Conservation (phyloP, 768 basidiomycete species). For the Auricularia sp. region DNA sequence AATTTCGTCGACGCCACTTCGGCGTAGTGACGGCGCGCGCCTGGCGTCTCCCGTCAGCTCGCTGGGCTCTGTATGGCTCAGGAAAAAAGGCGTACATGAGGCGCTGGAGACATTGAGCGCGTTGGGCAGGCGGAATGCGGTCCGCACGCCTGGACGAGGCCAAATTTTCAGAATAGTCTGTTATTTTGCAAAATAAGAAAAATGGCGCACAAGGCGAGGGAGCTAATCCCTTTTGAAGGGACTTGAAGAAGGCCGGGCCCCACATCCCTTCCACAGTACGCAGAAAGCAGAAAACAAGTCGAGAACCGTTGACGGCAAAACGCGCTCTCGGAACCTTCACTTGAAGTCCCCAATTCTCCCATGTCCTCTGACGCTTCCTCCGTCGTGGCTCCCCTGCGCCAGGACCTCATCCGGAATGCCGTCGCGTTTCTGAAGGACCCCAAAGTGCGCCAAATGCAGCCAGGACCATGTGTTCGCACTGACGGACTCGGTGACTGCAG, state of each 20-base stretch:
- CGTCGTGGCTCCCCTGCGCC: constrained; percentile 32
- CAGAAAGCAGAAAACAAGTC: too few relatives aligned
- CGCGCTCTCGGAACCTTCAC: too few relatives aligned
- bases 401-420: constrained; percentile 71
- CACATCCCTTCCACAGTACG: background rate
- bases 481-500: constrained; percentile 28
- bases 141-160: background rate
- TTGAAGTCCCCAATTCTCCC: background rate
- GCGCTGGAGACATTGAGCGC: background rate
- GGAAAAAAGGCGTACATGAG: background rate
- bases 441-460: constrained; percentile 38
- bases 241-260: background rate
- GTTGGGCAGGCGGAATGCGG: constrained; percentile 7
- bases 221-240: background rate
- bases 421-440: constrained; percentile 79
- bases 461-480: background rate
- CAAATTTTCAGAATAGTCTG: too few relatives aligned
- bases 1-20: constrained; percentile 44
- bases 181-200: too few relatives aligned
- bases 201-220: background rate
- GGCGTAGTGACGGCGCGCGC: constrained; percentile 60
- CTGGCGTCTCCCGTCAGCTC: constrained; percentile 19
- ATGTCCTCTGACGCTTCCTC: background rate
- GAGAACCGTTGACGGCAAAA: too few relatives aligned
- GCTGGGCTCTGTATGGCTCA: background rate